phyloP scores from a whole-genome alignment of 2,329 filamentous ascomycete species.

The Microdochium nivale region DNA sequence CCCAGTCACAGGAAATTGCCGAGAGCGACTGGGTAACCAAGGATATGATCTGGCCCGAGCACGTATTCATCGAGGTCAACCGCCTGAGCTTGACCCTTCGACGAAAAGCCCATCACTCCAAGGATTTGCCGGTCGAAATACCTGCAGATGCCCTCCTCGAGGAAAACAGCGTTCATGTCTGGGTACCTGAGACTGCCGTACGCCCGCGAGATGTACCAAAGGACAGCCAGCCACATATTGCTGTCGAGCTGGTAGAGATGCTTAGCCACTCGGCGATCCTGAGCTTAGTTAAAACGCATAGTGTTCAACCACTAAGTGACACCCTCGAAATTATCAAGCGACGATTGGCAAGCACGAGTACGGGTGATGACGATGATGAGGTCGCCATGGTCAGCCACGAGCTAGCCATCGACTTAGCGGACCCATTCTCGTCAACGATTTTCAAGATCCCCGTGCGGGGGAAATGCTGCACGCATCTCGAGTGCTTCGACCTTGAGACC shows the following conservation, averaged over 20 bases:
- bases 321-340: conserved; percentile 50
- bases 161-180: conserved; percentile 53
- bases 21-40: conserved; percentile 48
- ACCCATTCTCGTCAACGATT: conserved; percentile 57
- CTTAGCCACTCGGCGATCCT: conserved; percentile 35
- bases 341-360: conserved; percentile 26
- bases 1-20: conserved; percentile 15
- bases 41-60: conserved; percentile 64
- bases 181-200: conserved; percentile 13
- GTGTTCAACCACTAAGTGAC: conserved; percentile 31
- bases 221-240: conserved; percentile 47
- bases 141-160: conserved; percentile 51
- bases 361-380: conserved; percentile 48
- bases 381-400: conserved; percentile 48
- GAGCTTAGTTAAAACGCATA: conserved; percentile 24
- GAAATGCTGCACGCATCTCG: conserved; percentile 60
- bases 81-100: conserved; percentile 44
- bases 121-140: conserved; percentile 69
- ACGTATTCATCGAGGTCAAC: conserved; percentile 64
- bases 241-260: conserved; percentile 61
- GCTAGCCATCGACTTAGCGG: conserved; percentile 54
- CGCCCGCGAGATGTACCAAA: conserved; percentile 6
- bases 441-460: conserved; percentile 68
- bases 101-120: conserved; percentile 64
- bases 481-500: conserved; percentile 84